Percentiles rank a stretch among this genome's conserved stretches.
Conservation (phyloP, 805 yeast species). For the Hagleromyces aurorensis region DNA sequence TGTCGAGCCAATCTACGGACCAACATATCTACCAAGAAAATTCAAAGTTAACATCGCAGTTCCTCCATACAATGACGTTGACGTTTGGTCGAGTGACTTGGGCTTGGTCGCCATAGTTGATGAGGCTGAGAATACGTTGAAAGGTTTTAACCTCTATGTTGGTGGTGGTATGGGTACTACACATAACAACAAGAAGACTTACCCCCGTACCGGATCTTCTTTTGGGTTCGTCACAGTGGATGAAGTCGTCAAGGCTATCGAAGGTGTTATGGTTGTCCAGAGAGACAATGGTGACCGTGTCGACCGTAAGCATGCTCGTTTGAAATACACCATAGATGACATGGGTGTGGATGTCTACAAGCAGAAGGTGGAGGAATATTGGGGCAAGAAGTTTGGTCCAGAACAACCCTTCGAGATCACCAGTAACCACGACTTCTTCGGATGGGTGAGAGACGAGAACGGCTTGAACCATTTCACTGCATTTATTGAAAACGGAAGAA, state of each 20-base stretch:
- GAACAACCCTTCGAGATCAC: conserved; percentile 69
- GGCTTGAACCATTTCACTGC: conserved; percentile 87
- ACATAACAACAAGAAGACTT: conserved; percentile 92
- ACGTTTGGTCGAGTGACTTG: conserved; percentile 91
- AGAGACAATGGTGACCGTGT: conserved; percentile 92
- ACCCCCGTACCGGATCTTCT: conserved; percentile 88
- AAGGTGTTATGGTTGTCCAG: conserved; percentile 88
- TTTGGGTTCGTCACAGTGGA: conserved; percentile 69
- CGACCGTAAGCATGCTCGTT: conserved; percentile 95
- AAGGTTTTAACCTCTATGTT: conserved; percentile 81
- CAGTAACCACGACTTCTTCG: conserved; percentile 84
- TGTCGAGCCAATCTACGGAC: conserved; percentile 82
- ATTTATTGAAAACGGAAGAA: conserved; percentile 93
- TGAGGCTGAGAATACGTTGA: conserved; percentile 46
- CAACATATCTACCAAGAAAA: conserved; percentile 86
- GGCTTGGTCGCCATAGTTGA: conserved; percentile 85
- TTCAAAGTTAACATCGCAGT: conserved; percentile 91
- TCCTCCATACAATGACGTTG: conserved; percentile 95
- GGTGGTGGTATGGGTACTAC: conserved; percentile 99
- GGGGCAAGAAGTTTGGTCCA: conserved; percentile 68
- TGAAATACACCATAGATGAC: conserved; percentile 93
- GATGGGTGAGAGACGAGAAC: conserved; percentile 84
- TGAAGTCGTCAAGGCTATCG: conserved; percentile 70
- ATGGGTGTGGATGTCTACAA: conserved; percentile 83
- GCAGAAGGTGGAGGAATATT: conserved; percentile 69